These are phyloP conservation scores for Globisporangium spinosum DNA, from an alignment of 352 stramenopile species.

Conservation along the genomic window DNA sequence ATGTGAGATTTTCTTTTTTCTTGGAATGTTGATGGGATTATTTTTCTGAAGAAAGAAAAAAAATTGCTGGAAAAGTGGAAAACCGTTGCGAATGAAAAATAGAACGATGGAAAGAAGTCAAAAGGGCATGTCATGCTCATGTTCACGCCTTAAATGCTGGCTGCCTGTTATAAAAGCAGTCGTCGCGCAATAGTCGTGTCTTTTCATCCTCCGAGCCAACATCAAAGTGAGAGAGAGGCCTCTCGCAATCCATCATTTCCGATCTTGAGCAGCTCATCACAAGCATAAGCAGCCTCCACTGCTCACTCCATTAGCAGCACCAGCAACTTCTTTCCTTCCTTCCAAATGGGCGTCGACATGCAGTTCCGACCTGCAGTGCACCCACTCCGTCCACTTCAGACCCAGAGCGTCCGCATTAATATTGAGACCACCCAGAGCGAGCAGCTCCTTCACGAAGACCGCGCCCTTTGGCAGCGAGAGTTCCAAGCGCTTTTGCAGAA, in stretches of 20 bases:
- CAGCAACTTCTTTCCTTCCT: background rate
- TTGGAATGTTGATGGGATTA: background rate
- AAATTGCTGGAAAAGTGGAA: slow-evolving; percentile 2
- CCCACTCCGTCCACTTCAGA: background rate
- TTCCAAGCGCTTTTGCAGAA: slow-evolving; percentile 39
- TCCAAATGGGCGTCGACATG: background rate
- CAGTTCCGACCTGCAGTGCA: slow-evolving; percentile 2
- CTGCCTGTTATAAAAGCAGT: background rate
- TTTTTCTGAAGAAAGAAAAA: background rate
- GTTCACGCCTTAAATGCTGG: background rate
- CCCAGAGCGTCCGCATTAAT: slow-evolving; percentile 6
- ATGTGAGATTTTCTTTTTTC: background rate
- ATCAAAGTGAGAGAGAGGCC: too few relatives aligned
- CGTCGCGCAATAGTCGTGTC: background rate
- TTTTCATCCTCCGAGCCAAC: too few relatives aligned
- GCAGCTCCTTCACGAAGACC: background rate
- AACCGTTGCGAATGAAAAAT: background rate
- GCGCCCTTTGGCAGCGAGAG: slow-evolving; percentile 15
- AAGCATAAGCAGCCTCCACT: background rate
- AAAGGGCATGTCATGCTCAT: background rate
- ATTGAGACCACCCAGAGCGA: background rate
- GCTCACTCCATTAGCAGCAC: background rate
- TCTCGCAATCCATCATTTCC: background rate
- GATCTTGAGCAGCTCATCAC: background rate
- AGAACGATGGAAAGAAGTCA: background rate